Percentiles rank a stretch among this genome's conserved stretches.
Evolutionary conservation across 1,284 basidiomycete genomes (phyloP).

Genomic region (Irpex rosettiformis): DNA sequence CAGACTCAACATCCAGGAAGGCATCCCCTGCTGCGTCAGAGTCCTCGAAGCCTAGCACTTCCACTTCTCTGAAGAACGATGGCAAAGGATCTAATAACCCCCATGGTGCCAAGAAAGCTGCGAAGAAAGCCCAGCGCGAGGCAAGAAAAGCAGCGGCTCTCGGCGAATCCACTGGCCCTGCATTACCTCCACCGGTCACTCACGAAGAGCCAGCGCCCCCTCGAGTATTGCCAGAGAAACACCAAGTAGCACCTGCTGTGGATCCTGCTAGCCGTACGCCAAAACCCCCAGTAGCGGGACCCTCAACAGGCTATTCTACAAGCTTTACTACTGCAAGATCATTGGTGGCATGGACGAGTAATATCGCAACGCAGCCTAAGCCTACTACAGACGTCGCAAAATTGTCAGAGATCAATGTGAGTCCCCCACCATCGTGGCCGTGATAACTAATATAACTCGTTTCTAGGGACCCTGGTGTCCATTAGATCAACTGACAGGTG

Average conservation of each 20-base stretch:
- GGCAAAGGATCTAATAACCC: too few species aligned
- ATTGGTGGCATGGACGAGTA: too few species aligned
- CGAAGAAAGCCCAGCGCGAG: not conserved
- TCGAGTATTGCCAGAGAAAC: not conserved
- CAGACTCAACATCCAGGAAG: not conserved
- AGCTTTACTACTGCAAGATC: too few species aligned
- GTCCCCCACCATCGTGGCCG: too few species aligned
- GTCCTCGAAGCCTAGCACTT: not conserved
- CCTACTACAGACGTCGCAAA: not conserved
- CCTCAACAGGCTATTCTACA: too few species aligned
- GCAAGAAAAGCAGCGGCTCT: not conserved
- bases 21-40: not conserved
- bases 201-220: not conserved
- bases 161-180: not conserved
- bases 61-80: too few species aligned
- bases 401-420: not conserved
- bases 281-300: too few species aligned
- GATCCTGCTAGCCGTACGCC: not conserved
- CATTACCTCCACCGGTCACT: not conserved
- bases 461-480: not conserved
- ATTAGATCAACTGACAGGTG: not conserved
- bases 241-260: not conserved
- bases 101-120: constrained; percentile 14
- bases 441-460: too few species aligned
- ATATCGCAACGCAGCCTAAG: too few species aligned